phyloP scores from a whole-genome alignment of 306 rosid genomes.

The Medicago lupulina region DNA sequence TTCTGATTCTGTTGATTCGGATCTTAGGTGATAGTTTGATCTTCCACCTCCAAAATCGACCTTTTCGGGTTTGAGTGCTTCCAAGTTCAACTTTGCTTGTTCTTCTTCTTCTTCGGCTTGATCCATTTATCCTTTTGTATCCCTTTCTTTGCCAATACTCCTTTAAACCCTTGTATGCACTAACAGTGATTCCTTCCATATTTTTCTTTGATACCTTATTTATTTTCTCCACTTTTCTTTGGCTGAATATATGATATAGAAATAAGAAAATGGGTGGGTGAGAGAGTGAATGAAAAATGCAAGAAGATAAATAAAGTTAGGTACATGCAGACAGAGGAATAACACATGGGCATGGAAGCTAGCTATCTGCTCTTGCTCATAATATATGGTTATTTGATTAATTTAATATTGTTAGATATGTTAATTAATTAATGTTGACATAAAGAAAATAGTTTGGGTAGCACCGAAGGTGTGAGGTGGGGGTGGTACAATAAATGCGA shows the following conservation, averaged over 20 bases:
- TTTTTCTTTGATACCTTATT: neutral
- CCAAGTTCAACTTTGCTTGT: conserved; percentile 46
- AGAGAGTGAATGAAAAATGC: conserved; percentile 32
- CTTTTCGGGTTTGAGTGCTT: conserved; percentile 38
- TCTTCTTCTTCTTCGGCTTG: conserved; percentile 42
- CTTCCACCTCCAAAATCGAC: conserved; percentile 63
- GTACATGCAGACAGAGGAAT: conserved; percentile 34
- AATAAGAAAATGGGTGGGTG: conserved; percentile 19
- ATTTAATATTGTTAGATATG: neutral
- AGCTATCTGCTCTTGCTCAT: neutral
- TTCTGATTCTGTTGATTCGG: conserved; percentile 46
- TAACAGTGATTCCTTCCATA: conserved; percentile 68
- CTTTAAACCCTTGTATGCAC: conserved; percentile 53
- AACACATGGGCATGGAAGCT: conserved; percentile 18
- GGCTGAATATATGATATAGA: neutral
- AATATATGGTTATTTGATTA: neutral
- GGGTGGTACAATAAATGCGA: conserved; percentile 18
- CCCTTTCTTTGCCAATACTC: conserved; percentile 61
- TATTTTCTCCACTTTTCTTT: neutral
- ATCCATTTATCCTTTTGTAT: conserved; percentile 53
- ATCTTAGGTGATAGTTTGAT: conserved; percentile 71
- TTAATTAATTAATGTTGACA: neutral
- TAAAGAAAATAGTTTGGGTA: neutral
- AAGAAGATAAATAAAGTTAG: conserved; percentile 34
- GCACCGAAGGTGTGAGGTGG: neutral